Conservation (phyloP, 2,329 filamentous ascomycete species). For the Endothia cerciana region DNA sequence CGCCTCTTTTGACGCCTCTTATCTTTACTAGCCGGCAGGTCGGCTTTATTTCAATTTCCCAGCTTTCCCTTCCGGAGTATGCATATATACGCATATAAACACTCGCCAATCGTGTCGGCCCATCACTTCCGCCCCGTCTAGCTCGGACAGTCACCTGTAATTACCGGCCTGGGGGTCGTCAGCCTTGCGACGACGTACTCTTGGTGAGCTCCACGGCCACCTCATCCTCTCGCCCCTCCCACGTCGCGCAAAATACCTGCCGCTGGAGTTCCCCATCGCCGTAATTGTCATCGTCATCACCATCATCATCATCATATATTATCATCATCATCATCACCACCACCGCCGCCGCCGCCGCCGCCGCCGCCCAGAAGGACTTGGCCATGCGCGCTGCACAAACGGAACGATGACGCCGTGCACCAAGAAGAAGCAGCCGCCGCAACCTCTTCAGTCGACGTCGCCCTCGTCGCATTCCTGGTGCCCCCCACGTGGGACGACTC, state of each 20-base stretch:
- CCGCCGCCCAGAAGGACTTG: background rate
- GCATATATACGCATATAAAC: background rate
- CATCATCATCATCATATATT: background rate
- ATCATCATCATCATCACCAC: background rate
- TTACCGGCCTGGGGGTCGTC: conserved; percentile 1
- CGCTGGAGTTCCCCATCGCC: background rate
- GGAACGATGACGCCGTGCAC: conserved; percentile 29
- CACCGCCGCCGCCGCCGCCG: background rate
- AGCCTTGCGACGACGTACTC: conserved; percentile 15
- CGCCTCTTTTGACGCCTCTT: conserved; percentile 21
- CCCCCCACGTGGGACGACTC: conserved; percentile 27
- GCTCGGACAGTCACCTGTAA: conserved; percentile 18
- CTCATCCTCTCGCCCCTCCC: background rate
- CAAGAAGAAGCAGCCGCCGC: conserved; percentile 23
- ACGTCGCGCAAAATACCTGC: background rate
- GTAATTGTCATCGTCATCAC: background rate
- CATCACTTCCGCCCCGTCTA: conserved; percentile 10
- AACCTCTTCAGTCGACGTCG: conserved; percentile 29
- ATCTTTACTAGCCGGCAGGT: conserved; percentile 22
- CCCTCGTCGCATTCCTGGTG: conserved; percentile 28
- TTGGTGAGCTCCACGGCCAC: conserved; percentile 1
- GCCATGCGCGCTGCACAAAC: conserved; percentile 27
- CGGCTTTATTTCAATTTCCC: background rate
- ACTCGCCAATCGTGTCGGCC: conserved; percentile 19
- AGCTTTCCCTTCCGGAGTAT: conserved; percentile 10